Percentiles rank a stretch among this genome's conserved stretches.
Evolutionary conservation across 768 basidiomycete genomes (phyloP).

Genomic region (Panaeolus papilionaceus): DNA sequence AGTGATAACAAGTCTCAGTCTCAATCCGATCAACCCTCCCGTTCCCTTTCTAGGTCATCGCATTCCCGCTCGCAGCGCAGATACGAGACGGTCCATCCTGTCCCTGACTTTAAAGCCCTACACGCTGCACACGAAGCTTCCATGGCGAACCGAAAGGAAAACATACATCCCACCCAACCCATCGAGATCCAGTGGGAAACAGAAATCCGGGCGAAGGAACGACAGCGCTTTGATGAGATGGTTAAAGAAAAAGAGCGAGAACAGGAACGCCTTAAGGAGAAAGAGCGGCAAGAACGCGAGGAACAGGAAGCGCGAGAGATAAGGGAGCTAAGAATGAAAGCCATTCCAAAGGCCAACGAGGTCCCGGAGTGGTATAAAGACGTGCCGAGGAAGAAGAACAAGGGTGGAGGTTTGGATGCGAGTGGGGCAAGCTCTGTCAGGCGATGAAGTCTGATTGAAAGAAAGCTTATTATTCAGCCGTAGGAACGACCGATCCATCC

Average conservation of each 20-base stretch:
- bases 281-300: slow-evolving; percentile 50
- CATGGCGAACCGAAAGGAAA: slow-evolving; percentile 50
- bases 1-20: slow-evolving; percentile 16
- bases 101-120: slow-evolving; percentile 61
- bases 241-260: slow-evolving; percentile 63
- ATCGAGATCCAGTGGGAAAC: slow-evolving; percentile 56
- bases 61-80: slow-evolving; percentile 20
- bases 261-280: slow-evolving; percentile 52
- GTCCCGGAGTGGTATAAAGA: slow-evolving; percentile 82
- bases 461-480: slow-evolving; percentile 14
- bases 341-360: slow-evolving; percentile 72
- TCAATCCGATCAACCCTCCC: slow-evolving; percentile 17
- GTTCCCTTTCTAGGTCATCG: slow-evolving; percentile 20
- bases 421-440: slow-evolving; percentile 13
- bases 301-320: slow-evolving; percentile 67
- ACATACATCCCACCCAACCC: slow-evolving; percentile 55
- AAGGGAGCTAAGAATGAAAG: slow-evolving; percentile 63
- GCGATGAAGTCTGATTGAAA: slow-evolving; percentile 2
- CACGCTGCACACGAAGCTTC: slow-evolving; percentile 57
- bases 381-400: slow-evolving; percentile 61
- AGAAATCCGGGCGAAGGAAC: slow-evolving; percentile 62
- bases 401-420: slow-evolving; percentile 7
- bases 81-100: slow-evolving; percentile 27
- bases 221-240: slow-evolving; percentile 65
- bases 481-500: slow-evolving; percentile 5